Percentiles rank a stretch among this genome's conserved stretches.
These are phyloP conservation scores for Hyphopichia burtonii DNA, from an alignment of 1,139 yeast species.

Conservation along the genomic window DNA sequence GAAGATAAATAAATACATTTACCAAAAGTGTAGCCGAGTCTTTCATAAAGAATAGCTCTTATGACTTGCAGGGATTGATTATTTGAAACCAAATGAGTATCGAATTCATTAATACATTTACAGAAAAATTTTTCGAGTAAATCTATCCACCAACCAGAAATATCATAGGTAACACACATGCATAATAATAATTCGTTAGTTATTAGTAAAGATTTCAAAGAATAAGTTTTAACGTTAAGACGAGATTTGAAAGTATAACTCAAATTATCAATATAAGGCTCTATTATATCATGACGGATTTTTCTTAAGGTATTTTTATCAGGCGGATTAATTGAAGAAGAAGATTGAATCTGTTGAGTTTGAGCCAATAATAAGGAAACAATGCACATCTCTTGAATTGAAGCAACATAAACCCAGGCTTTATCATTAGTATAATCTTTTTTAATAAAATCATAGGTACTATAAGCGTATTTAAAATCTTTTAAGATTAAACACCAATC, in stretches of 20 bases:
- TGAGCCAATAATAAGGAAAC: conserved; percentile 70
- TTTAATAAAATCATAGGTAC: conserved; percentile 78
- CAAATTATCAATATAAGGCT: conserved; percentile 67
- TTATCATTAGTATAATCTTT: conserved; percentile 78
- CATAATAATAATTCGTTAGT: conserved; percentile 56
- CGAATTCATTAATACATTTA: conserved; percentile 40
- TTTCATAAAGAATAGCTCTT: conserved; percentile 40
- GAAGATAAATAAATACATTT: conserved; percentile 22
- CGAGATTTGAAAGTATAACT: conserved; percentile 54
- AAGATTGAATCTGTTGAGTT: conserved; percentile 32
- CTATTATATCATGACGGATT: conserved; percentile 59
- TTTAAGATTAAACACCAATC: conserved; percentile 90
- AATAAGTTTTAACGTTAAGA: conserved; percentile 60
- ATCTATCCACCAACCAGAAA: conserved; percentile 51
- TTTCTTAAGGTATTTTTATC: conserved; percentile 57
- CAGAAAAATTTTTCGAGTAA: conserved; percentile 45
- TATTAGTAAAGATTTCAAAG: conserved; percentile 46
- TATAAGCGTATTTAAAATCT: conserved; percentile 82
- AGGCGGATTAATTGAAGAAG: conserved; percentile 17
- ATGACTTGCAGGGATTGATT: conserved; percentile 37
- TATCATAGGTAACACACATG: conserved; percentile 33
- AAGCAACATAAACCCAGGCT: conserved; percentile 82
- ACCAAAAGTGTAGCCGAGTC: conserved; percentile 41
- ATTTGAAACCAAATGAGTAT: conserved; percentile 34
- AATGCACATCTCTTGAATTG: conserved; percentile 85